Evolutionary conservation across 257 asterid species (phyloP).

Genomic region (Nicotiana tabacum): DNA sequence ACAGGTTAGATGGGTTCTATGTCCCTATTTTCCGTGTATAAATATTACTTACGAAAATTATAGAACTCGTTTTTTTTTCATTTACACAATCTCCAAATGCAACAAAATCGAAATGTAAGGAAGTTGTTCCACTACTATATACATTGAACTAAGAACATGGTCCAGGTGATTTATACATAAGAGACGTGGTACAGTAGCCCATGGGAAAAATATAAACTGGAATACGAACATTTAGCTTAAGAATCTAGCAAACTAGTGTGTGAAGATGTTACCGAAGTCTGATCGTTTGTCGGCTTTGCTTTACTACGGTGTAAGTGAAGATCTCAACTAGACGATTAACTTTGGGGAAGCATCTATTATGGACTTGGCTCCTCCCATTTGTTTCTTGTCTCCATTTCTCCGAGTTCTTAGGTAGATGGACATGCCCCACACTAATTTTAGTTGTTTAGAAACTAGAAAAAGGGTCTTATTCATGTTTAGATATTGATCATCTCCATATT

Average conservation of each 20-base stretch:
- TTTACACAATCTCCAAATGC: slow-evolving; percentile 1
- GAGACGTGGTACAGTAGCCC: neutral
- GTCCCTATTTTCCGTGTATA: neutral
- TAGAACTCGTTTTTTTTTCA: neutral
- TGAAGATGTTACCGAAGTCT: neutral
- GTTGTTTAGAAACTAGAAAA: no score
- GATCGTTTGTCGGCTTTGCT: neutral
- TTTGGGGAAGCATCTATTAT: no score
- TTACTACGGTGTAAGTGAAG: neutral
- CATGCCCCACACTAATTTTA: no score
- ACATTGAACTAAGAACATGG: neutral
- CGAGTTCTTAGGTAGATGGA: no score
- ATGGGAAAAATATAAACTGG: neutral
- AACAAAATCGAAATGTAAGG: neutral
- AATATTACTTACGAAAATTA: neutral
- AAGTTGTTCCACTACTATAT: neutral
- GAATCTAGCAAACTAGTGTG: neutral
- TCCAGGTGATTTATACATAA: neutral
- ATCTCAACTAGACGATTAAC: neutral
- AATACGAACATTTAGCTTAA: neutral
- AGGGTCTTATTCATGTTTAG: no score
- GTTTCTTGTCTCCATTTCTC: no score
- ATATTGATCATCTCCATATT: no score
- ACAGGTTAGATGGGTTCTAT: neutral
- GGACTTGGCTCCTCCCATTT: no score